These are phyloP conservation scores for Truncatella angustata DNA, from an alignment of 2,329 filamentous ascomycete genomes.

Conservation along the genomic window DNA sequence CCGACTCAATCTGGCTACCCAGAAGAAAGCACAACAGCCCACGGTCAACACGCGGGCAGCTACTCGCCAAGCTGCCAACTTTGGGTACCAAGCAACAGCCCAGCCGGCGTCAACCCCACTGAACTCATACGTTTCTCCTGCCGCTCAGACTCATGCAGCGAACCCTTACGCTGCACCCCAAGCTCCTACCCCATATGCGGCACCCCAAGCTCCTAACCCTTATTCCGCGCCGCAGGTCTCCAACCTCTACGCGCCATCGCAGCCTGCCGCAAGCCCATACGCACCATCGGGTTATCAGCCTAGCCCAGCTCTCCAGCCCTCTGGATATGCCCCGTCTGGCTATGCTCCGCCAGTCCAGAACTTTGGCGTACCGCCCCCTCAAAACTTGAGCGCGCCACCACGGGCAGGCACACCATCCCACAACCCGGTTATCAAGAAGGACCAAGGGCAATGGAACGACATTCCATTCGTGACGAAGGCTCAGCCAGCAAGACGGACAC, in stretches of 20 bases:
- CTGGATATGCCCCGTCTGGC: conserved; percentile 22
- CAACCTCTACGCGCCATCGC: conserved; percentile 21
- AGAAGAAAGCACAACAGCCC: conserved; percentile 44
- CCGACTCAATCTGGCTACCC: conserved; percentile 80
- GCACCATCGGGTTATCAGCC: conserved; percentile 59
- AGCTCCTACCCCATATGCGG: conserved; percentile 22
- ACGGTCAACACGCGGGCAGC: conserved; percentile 32
- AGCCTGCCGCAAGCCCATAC: conserved; percentile 45
- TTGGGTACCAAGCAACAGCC: conserved; percentile 50
- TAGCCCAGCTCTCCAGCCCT: conserved; percentile 33
- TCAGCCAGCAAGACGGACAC: conserved; percentile 73
- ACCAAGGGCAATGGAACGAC: conserved; percentile 89
- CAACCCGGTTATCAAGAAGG: conserved; percentile 68
- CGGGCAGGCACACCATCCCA: conserved; percentile 52
- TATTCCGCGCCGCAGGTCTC: conserved; percentile 22
- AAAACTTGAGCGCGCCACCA: conserved; percentile 50
- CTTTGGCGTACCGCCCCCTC: conserved; percentile 33
- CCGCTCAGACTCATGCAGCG: conserved; percentile 20
- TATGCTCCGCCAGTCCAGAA: conserved; percentile 32
- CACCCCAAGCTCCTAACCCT: conserved; percentile 22
- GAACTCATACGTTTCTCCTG: conserved; percentile 30
- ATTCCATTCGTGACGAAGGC: conserved; percentile 80
- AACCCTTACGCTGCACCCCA: conserved; percentile 29
- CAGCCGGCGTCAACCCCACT: conserved; percentile 29
- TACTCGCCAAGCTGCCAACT: conserved; percentile 38